These are phyloP conservation scores for Juncus inflexus DNA, from an alignment of 176 grass and related monocot species.

Conservation along the genomic window DNA sequence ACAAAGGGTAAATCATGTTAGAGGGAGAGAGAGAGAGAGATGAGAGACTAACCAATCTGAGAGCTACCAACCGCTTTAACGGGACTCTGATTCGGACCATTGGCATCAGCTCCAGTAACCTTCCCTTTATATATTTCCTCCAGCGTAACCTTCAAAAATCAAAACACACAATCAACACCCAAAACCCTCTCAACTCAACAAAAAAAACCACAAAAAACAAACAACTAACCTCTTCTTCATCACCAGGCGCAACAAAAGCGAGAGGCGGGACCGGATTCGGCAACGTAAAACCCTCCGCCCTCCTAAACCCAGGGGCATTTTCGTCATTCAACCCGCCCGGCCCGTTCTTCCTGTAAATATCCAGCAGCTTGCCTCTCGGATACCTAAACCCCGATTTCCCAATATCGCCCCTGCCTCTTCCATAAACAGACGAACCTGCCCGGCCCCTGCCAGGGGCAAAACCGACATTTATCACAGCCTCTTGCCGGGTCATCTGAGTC, in stretches of 20 bases:
- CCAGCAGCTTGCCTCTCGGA: constrained; percentile 92
- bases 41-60: constrained; percentile 8
- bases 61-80: constrained; percentile 3
- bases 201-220: background rate
- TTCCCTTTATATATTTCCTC: constrained; percentile 86
- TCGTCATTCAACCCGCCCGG: constrained; percentile 32
- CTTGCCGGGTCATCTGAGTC: constrained; percentile 24
- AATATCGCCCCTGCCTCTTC: constrained; percentile 30
- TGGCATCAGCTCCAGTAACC: constrained; percentile 46
- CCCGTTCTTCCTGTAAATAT: constrained; percentile 85
- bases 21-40: constrained; percentile 9
- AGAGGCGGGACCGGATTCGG: constrained; percentile 56
- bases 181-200: background rate
- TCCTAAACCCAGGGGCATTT: constrained; percentile 40
- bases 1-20: background rate
- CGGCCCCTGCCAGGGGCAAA: constrained; percentile 93
- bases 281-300: constrained; percentile 63
- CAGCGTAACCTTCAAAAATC: constrained; percentile 46
- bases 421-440: constrained; percentile 42
- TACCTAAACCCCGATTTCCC: constrained; percentile 48
- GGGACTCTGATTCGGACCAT: constrained; percentile 9
- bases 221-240: constrained; percentile 66
- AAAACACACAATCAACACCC: constrained; percentile 1
- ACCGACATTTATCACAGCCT: constrained; percentile 36
- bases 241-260: constrained; percentile 66